Base-by-base conservation (phyloP, 768 basidiomycete genomes). In the Rhizopogon vulgaris region DNA sequence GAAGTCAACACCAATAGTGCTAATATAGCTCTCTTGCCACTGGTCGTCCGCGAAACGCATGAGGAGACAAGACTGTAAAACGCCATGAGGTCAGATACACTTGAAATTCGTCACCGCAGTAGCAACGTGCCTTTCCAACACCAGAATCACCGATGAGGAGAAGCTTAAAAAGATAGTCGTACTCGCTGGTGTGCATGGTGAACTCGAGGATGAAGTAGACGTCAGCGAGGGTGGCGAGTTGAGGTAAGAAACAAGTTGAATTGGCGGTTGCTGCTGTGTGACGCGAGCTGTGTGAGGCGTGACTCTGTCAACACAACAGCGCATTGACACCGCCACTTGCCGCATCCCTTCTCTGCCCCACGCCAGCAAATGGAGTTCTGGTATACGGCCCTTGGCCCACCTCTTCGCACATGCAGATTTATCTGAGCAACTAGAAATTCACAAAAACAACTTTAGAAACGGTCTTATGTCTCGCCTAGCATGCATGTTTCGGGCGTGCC, bases 1-100 rank as follows among this genome's bases (percentile, higher is more conserved):
- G 76, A 96, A 96, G 76, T 96, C 94, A 53, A 97, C 93, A 58
- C 96, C 96, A 71, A 97, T 98, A 37, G 95, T 97, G 53, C 87
- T 90, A 67, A 98, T 94, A 72, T 95, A 97, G 61, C 89, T 92
- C 69, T 95, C 93, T 48, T 95, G 96, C 78, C 94, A 97, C 47
- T 93, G 90, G 70, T 97, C 95, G 72, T 98, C 95, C 55, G 90
- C 89, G 63, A 93, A 93, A 68, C 91, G 91, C 59, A 93, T 79
- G 57, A 93, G 84, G 60, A 93, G 76, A 73, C 90, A 93, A 43
- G 94, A 97, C 87, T 97, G 71, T 49, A 69, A 70, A 58, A 42
- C n/a, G 49, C 46, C 47, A 46, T 37, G 28, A 57, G 55, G 56
- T 69, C 55, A 70, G 66, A 47, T 49, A 15, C 30, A 24, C 18